A percentile compares a stretch with the other conserved stretches of the same genome.
Conservation (phyloP, 345 rosid genomes). For the Hibiscus trionum region DNA sequence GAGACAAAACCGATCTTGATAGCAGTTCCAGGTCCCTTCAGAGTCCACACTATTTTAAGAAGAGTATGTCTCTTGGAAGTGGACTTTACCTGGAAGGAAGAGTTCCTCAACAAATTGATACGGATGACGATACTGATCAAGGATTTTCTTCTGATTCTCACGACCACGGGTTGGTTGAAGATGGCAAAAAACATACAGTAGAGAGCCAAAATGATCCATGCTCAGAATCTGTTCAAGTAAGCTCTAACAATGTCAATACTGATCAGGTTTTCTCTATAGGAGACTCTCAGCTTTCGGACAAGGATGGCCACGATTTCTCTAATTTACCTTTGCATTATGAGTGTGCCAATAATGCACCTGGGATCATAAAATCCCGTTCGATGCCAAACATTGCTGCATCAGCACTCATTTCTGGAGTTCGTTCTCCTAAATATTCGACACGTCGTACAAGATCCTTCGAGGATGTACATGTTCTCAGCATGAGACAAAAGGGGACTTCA, state of each 20-base stretch:
- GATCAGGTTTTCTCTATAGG: slow-evolving; percentile 55
- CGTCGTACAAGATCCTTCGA: slow-evolving; percentile 51
- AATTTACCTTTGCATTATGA: slow-evolving; percentile 35
- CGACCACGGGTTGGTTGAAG: slow-evolving; percentile 26
- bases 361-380: slow-evolving; percentile 48
- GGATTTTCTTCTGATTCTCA: slow-evolving; percentile 44
- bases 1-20: slow-evolving; percentile 21
- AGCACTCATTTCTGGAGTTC: slow-evolving; percentile 20
- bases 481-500: slow-evolving; percentile 28
- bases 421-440: slow-evolving; percentile 27
- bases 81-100: slow-evolving; percentile 42
- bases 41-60: slow-evolving; percentile 36
- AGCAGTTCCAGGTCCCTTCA: slow-evolving; percentile 16
- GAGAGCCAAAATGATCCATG: slow-evolving; percentile 24
- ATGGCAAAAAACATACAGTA: slow-evolving; percentile 24
- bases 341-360: slow-evolving; percentile 26
- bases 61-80: slow-evolving; percentile 67
- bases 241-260: slow-evolving; percentile 34
- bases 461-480: slow-evolving; percentile 39
- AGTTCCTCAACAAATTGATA: slow-evolving; percentile 24
- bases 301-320: slow-evolving; percentile 36
- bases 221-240: slow-evolving; percentile 36
- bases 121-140: slow-evolving; percentile 42
- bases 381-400: slow-evolving; percentile 40
- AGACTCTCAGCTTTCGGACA: slow-evolving; percentile 44